Conservation (phyloP, 2,329 filamentous ascomycete species). For the Colletotrichum lentis region DNA sequence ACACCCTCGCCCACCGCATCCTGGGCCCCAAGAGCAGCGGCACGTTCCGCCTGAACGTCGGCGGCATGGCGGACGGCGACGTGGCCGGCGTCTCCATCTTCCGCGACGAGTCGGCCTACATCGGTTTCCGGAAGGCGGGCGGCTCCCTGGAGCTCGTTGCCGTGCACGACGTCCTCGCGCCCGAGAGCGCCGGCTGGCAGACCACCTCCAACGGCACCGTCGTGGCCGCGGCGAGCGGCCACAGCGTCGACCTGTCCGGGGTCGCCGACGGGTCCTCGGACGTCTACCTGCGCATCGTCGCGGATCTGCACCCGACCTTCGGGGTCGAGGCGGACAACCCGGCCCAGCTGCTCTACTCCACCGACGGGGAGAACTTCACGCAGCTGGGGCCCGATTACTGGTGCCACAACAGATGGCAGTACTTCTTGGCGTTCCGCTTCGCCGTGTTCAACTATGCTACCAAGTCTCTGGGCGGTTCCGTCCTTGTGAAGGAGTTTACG, state of each 20-base stretch:
- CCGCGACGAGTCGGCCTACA: conserved; percentile 61
- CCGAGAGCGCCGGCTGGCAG: conserved; percentile 44
- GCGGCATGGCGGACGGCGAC: conserved; percentile 59
- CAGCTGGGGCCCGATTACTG: conserved; percentile 47
- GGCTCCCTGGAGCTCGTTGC: conserved; percentile 43
- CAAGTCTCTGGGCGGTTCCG: conserved; percentile 41
- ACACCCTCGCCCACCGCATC: conserved; percentile 58
- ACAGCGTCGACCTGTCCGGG: background rate
- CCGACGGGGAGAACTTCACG: conserved; percentile 51
- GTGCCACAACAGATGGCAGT: conserved; percentile 53
- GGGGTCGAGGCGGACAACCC: conserved; percentile 24
- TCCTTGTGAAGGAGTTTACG: conserved; percentile 22
- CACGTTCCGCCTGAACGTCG: conserved; percentile 59
- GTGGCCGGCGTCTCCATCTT: conserved; percentile 60
- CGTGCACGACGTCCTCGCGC: conserved; percentile 44
- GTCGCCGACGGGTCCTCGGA: conserved; percentile 23
- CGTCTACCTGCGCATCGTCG: conserved; percentile 41
- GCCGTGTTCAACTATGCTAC: conserved; percentile 61
- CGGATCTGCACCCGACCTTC: conserved; percentile 40
- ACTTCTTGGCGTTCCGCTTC: conserved; percentile 59
- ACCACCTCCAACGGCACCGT: conserved; percentile 45
- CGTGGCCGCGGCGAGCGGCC: conserved; percentile 12
- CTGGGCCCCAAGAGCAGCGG: conserved; percentile 55
- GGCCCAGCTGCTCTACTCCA: conserved; percentile 50
- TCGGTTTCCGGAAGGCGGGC: conserved; percentile 52